Base-by-base conservation (phyloP, 2,329 filamentous ascomycete genomes). In the Colletotrichum sansevieriae region DNA sequence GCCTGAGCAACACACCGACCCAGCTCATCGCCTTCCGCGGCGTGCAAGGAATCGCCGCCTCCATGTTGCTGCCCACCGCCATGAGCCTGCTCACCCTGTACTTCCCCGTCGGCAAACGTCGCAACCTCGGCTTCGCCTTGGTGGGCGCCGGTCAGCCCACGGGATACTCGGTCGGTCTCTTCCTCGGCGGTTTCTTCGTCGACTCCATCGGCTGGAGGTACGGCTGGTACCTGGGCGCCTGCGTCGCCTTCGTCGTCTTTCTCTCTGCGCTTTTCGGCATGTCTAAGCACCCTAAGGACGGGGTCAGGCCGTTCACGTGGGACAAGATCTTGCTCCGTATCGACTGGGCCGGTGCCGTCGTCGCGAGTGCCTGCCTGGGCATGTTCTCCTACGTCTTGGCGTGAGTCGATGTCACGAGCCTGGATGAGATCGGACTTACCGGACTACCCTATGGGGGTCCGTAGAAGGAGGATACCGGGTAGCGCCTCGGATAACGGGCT, bases 311-410 rank as follows among this genome's bases (percentile, higher is more conserved):
- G 25, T 25, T 25, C 25, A 25, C 25, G 25, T 25, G 25, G 25
- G 25, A 25, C 25, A 3, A 25, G 25, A 25, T 25, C 25, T 25
- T 25, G 25, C 25, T 25, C 25, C 25, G 25, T 25, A 25, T 25
- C 25, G 25, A 25, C 25, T 25, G 25, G 25, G 25, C 25, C 25
- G 25, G 25, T 25, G 25, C 25, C 25, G 25, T 25, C 25, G 25
- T 88, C 3, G 82, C 82, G 1, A 83, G 82, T 41, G 74, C 78
- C 0, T 82, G 79, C 18, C 76, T 88, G 68, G 83, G 81, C 0
- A 74, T 86, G 60, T 74, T 88, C 2, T 85, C 81, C 2, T 88
- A 88, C 71, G 78, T 85, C n/a, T 77, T 88, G n/a, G 84, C 84
- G 83, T 85, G 73, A 77, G 83, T 80, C 44, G 3, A 37, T 20